Conservation (phyloP, 140 eudicot species). For the Flaveria floridana region DNA sequence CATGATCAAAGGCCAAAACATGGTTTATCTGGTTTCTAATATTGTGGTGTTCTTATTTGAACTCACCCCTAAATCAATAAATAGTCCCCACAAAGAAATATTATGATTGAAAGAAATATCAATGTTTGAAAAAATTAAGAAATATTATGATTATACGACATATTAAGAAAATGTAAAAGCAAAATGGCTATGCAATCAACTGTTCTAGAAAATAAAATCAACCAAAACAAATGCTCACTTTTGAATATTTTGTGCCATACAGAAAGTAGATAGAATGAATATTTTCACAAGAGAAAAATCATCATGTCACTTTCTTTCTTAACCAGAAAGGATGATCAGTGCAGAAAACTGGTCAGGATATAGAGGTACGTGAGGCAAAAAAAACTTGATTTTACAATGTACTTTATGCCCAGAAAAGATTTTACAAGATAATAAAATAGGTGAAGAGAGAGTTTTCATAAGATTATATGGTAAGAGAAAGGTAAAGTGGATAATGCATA, state of each 20-base stretch:
- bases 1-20: background rate
- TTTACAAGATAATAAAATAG: background rate
- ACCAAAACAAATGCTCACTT: no score
- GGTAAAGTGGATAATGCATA: constrained; percentile 23
- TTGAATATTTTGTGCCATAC: no score
- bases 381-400: background rate
- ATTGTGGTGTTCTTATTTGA: background rate
- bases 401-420: background rate
- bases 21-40: background rate
- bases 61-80: background rate
- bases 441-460: background rate
- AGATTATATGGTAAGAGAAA: background rate
- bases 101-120: background rate
- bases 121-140: background rate
- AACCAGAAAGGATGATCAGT: background rate
- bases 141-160: background rate
- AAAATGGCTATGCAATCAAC: no score
- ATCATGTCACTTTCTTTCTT: background rate
- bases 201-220: no score
- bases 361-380: background rate
- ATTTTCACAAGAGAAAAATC: background rate
- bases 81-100: background rate
- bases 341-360: constrained; percentile 9
- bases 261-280: no score
- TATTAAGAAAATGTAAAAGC: background rate